phyloP scores from a whole-genome alignment of 805 yeast genomes.

The Ogataea philodendri region DNA sequence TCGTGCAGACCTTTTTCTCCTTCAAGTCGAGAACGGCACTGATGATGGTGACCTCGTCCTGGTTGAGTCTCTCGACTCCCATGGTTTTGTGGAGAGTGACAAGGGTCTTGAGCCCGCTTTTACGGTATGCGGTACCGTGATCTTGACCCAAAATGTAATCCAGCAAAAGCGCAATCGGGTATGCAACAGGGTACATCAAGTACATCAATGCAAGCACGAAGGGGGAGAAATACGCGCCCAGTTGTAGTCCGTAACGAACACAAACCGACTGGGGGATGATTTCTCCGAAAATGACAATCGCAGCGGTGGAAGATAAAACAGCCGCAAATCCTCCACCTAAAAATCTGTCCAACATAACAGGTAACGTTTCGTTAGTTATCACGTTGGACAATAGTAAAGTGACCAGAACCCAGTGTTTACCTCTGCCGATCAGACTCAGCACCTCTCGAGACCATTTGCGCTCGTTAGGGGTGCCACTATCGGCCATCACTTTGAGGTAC shows the following conservation, averaged over 20 bases:
- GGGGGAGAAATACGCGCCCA: slow-evolving; percentile 89
- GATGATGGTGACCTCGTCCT: slow-evolving; percentile 95
- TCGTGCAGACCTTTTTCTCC: slow-evolving; percentile 79
- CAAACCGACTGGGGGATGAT: slow-evolving; percentile 93
- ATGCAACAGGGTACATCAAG: slow-evolving; percentile 85
- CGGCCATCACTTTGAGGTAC: slow-evolving; percentile 82
- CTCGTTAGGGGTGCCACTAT: slow-evolving; percentile 77
- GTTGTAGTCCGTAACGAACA: slow-evolving; percentile 87
- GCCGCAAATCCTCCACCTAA: slow-evolving; percentile 99
- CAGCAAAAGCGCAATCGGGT: slow-evolving; percentile 79
- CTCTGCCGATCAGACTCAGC: slow-evolving; percentile 65
- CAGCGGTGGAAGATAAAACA: slow-evolving; percentile 86
- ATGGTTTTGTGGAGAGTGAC: slow-evolving; percentile 90
- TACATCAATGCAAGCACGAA: slow-evolving; percentile 86
- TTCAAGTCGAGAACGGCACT: slow-evolving; percentile 91
- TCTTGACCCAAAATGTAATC: slow-evolving; percentile 89
- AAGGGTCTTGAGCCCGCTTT: slow-evolving; percentile 87
- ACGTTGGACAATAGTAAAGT: slow-evolving; percentile 83
- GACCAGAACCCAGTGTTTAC: slow-evolving; percentile 96
- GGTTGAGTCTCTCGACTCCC: slow-evolving; percentile 91
- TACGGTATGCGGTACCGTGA: slow-evolving; percentile 92
- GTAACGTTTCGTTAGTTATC: slow-evolving; percentile 90
- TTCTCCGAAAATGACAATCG: slow-evolving; percentile 93
- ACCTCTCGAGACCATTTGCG: slow-evolving; percentile 70
- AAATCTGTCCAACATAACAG: slow-evolving; percentile 88